A percentile compares a stretch with the other conserved stretches of the same genome.
Evolutionary conservation across 2,329 filamentous ascomycete genomes (phyloP).

Genomic region (Lasiodiplodia sp.): DNA sequence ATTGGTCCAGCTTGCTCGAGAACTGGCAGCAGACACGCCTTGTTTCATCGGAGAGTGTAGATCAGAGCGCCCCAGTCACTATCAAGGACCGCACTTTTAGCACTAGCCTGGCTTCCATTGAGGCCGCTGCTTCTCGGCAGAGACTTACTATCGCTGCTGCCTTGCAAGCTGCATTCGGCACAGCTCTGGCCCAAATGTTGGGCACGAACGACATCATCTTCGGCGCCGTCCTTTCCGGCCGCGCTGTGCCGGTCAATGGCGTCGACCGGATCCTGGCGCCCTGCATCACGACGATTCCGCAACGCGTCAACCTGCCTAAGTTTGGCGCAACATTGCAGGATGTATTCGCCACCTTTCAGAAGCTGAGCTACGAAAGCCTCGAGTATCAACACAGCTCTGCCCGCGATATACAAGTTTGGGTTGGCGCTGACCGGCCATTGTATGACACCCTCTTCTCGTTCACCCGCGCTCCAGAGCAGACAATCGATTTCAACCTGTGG

Average conservation of each 20-base stretch:
- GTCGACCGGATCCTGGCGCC: conserved; percentile 45
- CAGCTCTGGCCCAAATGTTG: conserved; percentile 42
- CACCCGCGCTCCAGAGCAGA: conserved; percentile 33
- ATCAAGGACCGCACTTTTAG: conserved; percentile 28
- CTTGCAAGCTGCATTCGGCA: conserved; percentile 44
- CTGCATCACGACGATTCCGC: conserved; percentile 48
- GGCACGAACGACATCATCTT: conserved; percentile 43
- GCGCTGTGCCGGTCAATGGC: conserved; percentile 41
- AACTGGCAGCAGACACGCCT: conserved; percentile 45
- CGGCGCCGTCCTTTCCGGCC: conserved; percentile 44
- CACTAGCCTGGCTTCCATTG: conserved; percentile 38
- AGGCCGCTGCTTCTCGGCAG: conserved; percentile 37
- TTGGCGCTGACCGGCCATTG: conserved; percentile 41
- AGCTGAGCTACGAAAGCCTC: conserved; percentile 38
- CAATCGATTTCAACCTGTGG: conserved; percentile 37
- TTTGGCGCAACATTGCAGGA: conserved; percentile 36
- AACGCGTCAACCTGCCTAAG: conserved; percentile 39
- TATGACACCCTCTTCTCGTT: conserved; percentile 48
- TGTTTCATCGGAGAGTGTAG: conserved; percentile 43
- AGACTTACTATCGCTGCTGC: conserved; percentile 43
- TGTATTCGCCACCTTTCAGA: conserved; percentile 36
- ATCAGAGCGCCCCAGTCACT: background rate
- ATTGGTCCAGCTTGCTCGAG: conserved; percentile 41
- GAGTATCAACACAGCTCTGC: conserved; percentile 48
- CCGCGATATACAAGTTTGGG: conserved; percentile 46